These are phyloP conservation scores for Aquilaria sinensis DNA, from an alignment of 345 rosid species.

Conservation along the genomic window DNA sequence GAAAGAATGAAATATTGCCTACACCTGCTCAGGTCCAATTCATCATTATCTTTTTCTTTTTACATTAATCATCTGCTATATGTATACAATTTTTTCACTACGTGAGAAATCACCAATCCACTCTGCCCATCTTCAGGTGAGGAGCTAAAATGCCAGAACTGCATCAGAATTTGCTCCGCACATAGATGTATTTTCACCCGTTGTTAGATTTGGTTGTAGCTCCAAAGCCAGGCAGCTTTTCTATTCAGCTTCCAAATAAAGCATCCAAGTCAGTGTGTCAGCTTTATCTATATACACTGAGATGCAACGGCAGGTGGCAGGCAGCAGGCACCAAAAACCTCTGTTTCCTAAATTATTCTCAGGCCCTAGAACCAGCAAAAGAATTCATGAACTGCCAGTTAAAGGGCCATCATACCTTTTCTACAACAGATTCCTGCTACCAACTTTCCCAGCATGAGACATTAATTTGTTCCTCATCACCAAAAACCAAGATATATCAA, in stretches of 20 bases:
- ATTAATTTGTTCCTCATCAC: slow-evolving; percentile 1
- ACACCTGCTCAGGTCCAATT: slow-evolving; percentile 15
- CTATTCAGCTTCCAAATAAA: slow-evolving; percentile 16
- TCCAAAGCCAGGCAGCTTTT: slow-evolving; percentile 7
- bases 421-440: slow-evolving; percentile 5
- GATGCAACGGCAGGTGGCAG: slow-evolving; percentile 8
- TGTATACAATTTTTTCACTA: slow-evolving; percentile 18
- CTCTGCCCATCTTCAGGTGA: slow-evolving; percentile 14
- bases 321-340: too few relatives aligned
- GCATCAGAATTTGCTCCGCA: slow-evolving; percentile 25
- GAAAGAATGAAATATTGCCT: slow-evolving; percentile 35
- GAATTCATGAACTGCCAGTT: background rate
- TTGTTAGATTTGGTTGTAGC: slow-evolving; percentile 16
- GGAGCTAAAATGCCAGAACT: slow-evolving; percentile 12
- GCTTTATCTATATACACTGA: slow-evolving; percentile 22
- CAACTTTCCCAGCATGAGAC: slow-evolving; percentile 16
- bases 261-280: slow-evolving; percentile 32
- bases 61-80: slow-evolving; percentile 21
- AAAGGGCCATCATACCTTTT: background rate
- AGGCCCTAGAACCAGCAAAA: background rate
- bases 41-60: slow-evolving; percentile 11
- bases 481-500: slow-evolving; percentile 16
- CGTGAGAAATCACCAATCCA: slow-evolving; percentile 7
- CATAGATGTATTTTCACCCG: slow-evolving; percentile 19
- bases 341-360: too few relatives aligned